Evolutionary conservation across 2,329 filamentous ascomycete species (phyloP).

Genomic region (Penicillium sp.): DNA sequence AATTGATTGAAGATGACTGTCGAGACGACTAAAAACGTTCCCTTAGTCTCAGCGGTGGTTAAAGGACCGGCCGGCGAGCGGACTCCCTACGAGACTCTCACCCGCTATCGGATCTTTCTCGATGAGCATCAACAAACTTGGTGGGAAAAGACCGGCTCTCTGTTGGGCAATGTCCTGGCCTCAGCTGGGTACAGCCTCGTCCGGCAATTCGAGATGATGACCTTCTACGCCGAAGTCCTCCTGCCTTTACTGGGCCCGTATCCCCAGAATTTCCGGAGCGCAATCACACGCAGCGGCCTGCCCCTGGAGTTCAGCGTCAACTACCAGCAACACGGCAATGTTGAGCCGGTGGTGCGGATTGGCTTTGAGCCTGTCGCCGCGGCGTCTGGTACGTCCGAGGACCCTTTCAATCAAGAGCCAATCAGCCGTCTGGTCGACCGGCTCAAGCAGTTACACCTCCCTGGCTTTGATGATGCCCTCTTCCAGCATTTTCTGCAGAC

Average conservation of each 20-base stretch:
- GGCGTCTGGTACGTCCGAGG: slow-evolving; percentile 12
- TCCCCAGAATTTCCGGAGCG: slow-evolving; percentile 19
- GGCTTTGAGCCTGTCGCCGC: slow-evolving; percentile 21
- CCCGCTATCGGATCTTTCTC: too few relatives aligned
- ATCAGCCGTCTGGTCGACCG: neutral
- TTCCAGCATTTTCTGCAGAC: neutral
- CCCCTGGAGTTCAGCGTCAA: slow-evolving; percentile 32
- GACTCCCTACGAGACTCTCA: too few relatives aligned
- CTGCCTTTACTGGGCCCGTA: slow-evolving; percentile 27
- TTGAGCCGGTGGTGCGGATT: slow-evolving; percentile 21
- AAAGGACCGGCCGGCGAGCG: too few relatives aligned
- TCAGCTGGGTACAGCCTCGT: neutral
- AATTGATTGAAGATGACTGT: too few relatives aligned
- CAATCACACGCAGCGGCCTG: slow-evolving; percentile 27
- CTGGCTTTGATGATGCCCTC: neutral
- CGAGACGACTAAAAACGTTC: too few relatives aligned
- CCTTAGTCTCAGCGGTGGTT: too few relatives aligned
- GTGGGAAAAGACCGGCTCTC: neutral
- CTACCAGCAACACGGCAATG: slow-evolving; percentile 21
- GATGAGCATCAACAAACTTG: neutral
- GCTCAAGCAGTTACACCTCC: neutral
- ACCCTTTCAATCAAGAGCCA: neutral
- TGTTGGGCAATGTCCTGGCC: neutral
- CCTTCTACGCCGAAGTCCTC: slow-evolving; percentile 13
- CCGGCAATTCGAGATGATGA: slow-evolving; percentile 9